Conservation (phyloP, 495 filamentous ascomycete genomes). For the Podospora pseudoanserina region DNA sequence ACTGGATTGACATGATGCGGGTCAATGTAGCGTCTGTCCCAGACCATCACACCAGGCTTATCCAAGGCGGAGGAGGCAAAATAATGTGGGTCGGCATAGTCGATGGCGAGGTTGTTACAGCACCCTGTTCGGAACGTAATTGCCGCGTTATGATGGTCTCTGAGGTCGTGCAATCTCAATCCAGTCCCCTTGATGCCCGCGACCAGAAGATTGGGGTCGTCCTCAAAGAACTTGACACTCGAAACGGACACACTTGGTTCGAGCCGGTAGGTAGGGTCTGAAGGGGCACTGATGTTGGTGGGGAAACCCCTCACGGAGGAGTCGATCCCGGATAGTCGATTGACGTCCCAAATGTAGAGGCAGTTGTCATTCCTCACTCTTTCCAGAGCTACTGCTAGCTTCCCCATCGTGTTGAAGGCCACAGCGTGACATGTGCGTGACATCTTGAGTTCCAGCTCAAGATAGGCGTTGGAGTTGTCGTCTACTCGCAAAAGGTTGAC, state of each 20-base stretch:
- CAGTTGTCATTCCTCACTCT: slow-evolving; percentile 89
- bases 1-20: slow-evolving; percentile 42
- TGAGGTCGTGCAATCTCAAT: slow-evolving; percentile 82
- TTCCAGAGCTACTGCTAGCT: slow-evolving; percentile 85
- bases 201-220: slow-evolving; percentile 77
- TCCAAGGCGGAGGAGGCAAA: slow-evolving; percentile 79
- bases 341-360: slow-evolving; percentile 90
- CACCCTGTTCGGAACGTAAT: slow-evolving; percentile 69
- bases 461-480: slow-evolving; percentile 56
- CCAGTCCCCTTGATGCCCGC: slow-evolving; percentile 81
- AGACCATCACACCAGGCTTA: slow-evolving; percentile 73
- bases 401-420: slow-evolving; percentile 73
- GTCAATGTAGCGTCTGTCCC: slow-evolving; percentile 74
- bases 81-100: slow-evolving; percentile 87
- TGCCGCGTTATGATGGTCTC: slow-evolving; percentile 47
- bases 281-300: slow-evolving; percentile 33
- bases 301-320: slow-evolving; percentile 35
- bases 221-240: slow-evolving; percentile 85
- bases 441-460: slow-evolving; percentile 76
- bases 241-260: slow-evolving; percentile 83
- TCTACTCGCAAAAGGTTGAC: slow-evolving; percentile 77
- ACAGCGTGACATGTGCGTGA: slow-evolving; percentile 88
- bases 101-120: slow-evolving; percentile 86
- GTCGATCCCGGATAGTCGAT: slow-evolving; percentile 54
- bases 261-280: slow-evolving; percentile 66